Evolutionary conservation across 805 yeast species (phyloP), one percentile per base, ranked within the genome.

Genomic region (Kodamaea laetipori): DNA sequence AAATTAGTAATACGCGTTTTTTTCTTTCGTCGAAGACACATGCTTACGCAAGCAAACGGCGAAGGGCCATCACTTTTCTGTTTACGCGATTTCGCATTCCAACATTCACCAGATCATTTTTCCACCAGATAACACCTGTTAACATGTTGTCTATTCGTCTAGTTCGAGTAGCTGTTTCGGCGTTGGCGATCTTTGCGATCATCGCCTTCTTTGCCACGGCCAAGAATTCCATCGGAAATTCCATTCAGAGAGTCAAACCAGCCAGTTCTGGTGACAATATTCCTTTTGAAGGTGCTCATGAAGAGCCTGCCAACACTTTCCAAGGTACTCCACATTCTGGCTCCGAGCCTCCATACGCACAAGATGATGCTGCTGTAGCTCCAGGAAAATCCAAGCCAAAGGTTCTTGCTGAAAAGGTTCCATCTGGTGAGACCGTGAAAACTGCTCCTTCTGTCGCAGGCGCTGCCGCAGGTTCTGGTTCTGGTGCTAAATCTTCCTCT

Each of bases 161-260:
- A 60, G 64, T 75, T 52, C 79, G 86, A 47, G 71, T 77, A 47
- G 50, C 77, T 11, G 58, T 79, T 9, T 77, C 77, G 9, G 76
- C 81, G 1, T 52, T 80, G 33, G 76, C 77, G 17, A 60, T 80
- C 23, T 60, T 82, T 39, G 69, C 73, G 53, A 59, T 82, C 41
- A 66, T 80, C 16, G 63, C 75, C 28, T 70, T 81, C 51, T 65
- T 82, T 41, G 70, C 74, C 40, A 60, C 76, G 3, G 69, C 81
- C 1, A 71, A 74, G 35, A 53, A 60, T 39, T 57, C 69, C 23
- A 59, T 71, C 37, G 56, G 63, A 8, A 49, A 55, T 33, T 56
- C 69, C 4, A 45, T 69, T 11, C 69, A 62, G 45, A 44, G 68
- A 4, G 62, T 62, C 17, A 60, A 58, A 38, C 56, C 59, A 6